Evolutionary conservation across 2,329 filamentous ascomycete genomes (phyloP).

Genomic region (Hypoxylon sp.): DNA sequence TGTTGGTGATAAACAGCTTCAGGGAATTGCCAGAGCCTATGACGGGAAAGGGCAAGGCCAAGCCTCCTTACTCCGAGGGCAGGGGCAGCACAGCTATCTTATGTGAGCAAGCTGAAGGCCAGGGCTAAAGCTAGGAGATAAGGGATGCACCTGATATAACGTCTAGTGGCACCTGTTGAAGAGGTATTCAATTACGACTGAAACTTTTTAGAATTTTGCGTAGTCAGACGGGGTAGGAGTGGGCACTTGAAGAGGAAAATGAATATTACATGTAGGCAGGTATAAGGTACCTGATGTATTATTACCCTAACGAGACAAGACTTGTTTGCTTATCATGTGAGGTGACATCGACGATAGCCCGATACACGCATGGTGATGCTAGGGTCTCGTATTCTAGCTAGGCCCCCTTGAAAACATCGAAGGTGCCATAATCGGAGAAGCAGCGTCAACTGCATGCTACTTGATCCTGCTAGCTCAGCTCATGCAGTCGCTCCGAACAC

Average conservation of each 20-base stretch:
- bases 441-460: slow-evolving; percentile 7
- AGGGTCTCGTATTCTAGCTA: slow-evolving; percentile 37
- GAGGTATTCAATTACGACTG: slow-evolving; percentile 14
- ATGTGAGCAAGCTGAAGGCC: slow-evolving; percentile 21
- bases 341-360: slow-evolving; percentile 34
- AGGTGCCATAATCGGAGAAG: slow-evolving; percentile 12
- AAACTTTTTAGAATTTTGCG: slow-evolving; percentile 10
- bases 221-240: neutral
- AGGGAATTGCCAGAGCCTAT: neutral
- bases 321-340: slow-evolving; percentile 36
- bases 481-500: slow-evolving; percentile 18
- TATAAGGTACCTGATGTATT: neutral
- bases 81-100: slow-evolving; percentile 16
- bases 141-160: slow-evolving; percentile 9
- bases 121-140: slow-evolving; percentile 13
- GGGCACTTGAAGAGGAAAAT: slow-evolving; percentile 12
- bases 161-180: slow-evolving; percentile 22
- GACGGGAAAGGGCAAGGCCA: slow-evolving; percentile 2
- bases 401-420: neutral
- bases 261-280: neutral
- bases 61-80: slow-evolving; percentile 5
- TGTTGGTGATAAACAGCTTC: neutral
- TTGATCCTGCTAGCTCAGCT: slow-evolving; percentile 23
- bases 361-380: slow-evolving; percentile 21
- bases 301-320: slow-evolving; percentile 36